Percentiles rank a stretch among this genome's conserved stretches.
Evolutionary conservation across 192 early-diverging fungal genomes (phyloP).

Genomic region (Coemansia asiatica): DNA sequence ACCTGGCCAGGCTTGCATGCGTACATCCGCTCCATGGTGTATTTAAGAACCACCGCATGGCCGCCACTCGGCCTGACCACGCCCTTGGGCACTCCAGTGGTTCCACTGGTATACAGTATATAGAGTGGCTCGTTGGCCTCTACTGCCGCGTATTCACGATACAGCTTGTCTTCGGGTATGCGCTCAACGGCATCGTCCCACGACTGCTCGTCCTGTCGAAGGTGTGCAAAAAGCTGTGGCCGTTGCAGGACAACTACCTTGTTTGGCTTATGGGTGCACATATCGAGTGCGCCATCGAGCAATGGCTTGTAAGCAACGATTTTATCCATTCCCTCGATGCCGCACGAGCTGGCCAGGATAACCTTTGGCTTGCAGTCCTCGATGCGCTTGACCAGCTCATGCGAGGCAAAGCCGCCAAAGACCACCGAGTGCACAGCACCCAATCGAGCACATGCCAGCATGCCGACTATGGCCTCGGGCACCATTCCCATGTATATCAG

Average conservation of each 20-base stretch:
- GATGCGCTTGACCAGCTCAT: constrained; percentile 81
- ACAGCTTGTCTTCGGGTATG: constrained; percentile 29
- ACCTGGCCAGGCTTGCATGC: constrained; percentile 68
- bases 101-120: constrained; percentile 77
- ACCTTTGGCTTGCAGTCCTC: constrained; percentile 74
- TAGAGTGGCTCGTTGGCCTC: constrained; percentile 73
- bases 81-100: constrained; percentile 80
- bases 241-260: constrained; percentile 68
- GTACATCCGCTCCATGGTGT: constrained; percentile 70
- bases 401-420: constrained; percentile 77
- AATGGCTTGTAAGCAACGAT: constrained; percentile 76
- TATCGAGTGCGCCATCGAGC: constrained; percentile 65
- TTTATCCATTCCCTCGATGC: constrained; percentile 69
- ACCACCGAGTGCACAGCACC: constrained; percentile 82
- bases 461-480: constrained; percentile 74
- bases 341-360: constrained; percentile 73
- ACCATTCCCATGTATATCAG: constrained; percentile 86
- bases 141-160: constrained; percentile 59
- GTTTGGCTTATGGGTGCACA: constrained; percentile 48
- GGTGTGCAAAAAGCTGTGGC: constrained; percentile 53
- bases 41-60: constrained; percentile 70
- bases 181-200: constrained; percentile 60
- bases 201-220: constrained; percentile 51
- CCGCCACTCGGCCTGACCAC: constrained; percentile 58
- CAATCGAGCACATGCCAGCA: constrained; percentile 82